Base-by-base conservation (phyloP, 768 basidiomycete species). In the Gelatoporia subvermispora region DNA sequence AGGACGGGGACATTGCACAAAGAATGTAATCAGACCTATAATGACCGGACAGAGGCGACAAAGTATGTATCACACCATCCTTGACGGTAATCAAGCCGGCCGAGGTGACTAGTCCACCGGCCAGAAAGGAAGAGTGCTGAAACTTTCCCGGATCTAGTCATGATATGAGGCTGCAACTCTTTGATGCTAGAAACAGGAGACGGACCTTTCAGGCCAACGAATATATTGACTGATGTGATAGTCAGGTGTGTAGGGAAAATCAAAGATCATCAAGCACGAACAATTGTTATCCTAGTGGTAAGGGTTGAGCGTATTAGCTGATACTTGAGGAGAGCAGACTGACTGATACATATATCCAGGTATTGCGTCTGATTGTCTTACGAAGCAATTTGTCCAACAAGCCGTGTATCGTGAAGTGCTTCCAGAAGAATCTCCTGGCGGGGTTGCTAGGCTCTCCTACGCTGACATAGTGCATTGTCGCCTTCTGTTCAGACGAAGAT, bases 271-370 rank as follows among this genome's bases (percentile, higher is more conserved):
- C 34, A 54, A 11, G 13, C 8, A 63, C 74, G 41, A 39, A 79
- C 80, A 78, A 49, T 78, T 69, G 49, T 73, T 77, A 51, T 81
- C 78, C 79, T 79, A 41, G 17, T 13, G 28, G 47, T 16, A n/a
- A 43, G 35, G 34, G 43, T 44, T 7, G 41, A 42, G 24, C 45
- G 43, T 25, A 16, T 48, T 35, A 13, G 17, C n/a, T 9, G 28
- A 36, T 34, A n/a, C 21, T 21, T n/a, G 11, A n/a, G 50, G 9
- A 24, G 5, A 15, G 35, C 4, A 35, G 31, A 43, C 75, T 54
- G 56, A 81, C 82, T 43, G 78, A 70, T 8, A 81, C 78, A 61
- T 84, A 85, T 28, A 87, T 84, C 83, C 83, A 85, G 2, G 81
- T 82, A 61, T 84, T 79, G 31, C 71, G 66, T 50, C 69, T 66